phyloP scores from a whole-genome alignment of 2,329 filamentous ascomycete genomes.

The Phialocephala subalpina region DNA sequence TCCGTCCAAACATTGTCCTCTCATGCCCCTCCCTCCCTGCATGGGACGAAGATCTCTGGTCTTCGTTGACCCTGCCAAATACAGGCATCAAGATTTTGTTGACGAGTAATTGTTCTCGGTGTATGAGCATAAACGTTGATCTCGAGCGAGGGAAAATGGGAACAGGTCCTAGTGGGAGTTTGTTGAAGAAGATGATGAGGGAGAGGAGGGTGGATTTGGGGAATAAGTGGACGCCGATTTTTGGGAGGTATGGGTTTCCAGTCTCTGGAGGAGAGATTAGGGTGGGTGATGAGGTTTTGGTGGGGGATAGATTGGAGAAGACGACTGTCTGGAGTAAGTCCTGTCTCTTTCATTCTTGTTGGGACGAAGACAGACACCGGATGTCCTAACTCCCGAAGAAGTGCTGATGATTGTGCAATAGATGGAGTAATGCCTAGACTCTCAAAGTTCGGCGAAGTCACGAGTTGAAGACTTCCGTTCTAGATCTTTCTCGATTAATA shows the following conservation, averaged over 20 bases:
- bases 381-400: neutral
- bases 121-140: slow-evolving; percentile 75
- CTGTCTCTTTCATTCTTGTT: neutral
- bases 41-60: slow-evolving; percentile 79
- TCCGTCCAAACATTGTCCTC: slow-evolving; percentile 75
- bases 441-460: neutral
- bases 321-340: slow-evolving; percentile 55
- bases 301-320: slow-evolving; percentile 50
- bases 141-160: slow-evolving; percentile 68
- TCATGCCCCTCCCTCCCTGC: slow-evolving; percentile 61
- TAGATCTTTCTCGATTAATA: too few relatives aligned
- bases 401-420: neutral
- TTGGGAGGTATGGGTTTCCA: slow-evolving; percentile 76
- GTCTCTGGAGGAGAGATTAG: slow-evolving; percentile 43
- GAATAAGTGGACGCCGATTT: slow-evolving; percentile 70
- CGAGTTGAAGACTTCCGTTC: too few relatives aligned
- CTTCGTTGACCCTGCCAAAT: slow-evolving; percentile 57
- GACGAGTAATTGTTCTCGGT: slow-evolving; percentile 74
- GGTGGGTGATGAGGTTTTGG: slow-evolving; percentile 55
- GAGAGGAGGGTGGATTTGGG: slow-evolving; percentile 76
- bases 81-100: slow-evolving; percentile 54
- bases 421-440: slow-evolving; percentile 23
- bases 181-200: slow-evolving; percentile 74
- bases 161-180: slow-evolving; percentile 62
- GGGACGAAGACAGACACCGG: neutral